Conservation (phyloP, 1,284 basidiomycete species). For the Ceratobasidium sp. region DNA sequence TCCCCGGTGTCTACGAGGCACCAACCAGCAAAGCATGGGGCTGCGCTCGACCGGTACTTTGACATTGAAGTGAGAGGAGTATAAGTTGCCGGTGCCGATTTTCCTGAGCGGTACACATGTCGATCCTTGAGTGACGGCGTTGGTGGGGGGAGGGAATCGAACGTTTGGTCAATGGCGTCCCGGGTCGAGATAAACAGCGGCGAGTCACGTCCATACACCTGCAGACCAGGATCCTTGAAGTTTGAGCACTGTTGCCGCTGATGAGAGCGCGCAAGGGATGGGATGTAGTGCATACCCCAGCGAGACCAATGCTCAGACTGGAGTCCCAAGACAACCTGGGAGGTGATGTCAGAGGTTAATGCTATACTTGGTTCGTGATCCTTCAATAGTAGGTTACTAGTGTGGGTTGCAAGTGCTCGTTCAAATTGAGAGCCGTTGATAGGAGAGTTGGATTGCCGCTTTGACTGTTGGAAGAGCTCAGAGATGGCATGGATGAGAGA, state of each 20-base stretch:
- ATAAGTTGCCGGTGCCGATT: slow-evolving; percentile 5
- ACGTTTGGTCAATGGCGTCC: slow-evolving; percentile 41
- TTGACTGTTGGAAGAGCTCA: slow-evolving; percentile 10
- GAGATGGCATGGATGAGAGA: slow-evolving; percentile 32
- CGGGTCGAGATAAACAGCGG: slow-evolving; percentile 37
- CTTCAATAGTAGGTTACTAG: slow-evolving; percentile 1
- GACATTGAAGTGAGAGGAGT: slow-evolving; percentile 34
- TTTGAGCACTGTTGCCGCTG: slow-evolving; percentile 43
- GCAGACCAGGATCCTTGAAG: slow-evolving; percentile 42
- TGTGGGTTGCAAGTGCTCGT: neutral
- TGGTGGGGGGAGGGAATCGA: slow-evolving; percentile 43
- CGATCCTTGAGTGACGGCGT: slow-evolving; percentile 37
- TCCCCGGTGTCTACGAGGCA: slow-evolving; percentile 36
- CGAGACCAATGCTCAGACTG: slow-evolving; percentile 28
- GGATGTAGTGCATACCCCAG: slow-evolving; percentile 43
- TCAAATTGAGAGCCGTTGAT: neutral
- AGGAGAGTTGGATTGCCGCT: neutral
- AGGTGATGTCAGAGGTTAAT: slow-evolving; percentile 40
- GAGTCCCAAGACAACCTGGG: slow-evolving; percentile 40
- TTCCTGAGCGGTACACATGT: slow-evolving; percentile 16
- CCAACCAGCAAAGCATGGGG: slow-evolving; percentile 41
- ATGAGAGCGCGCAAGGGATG: slow-evolving; percentile 41
- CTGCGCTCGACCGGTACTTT: slow-evolving; percentile 37
- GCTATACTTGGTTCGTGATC: slow-evolving; percentile 33
- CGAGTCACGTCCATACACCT: slow-evolving; percentile 41